Conservation (phyloP, 2,329 filamentous ascomycete genomes). For the Aspergillus hiratsukae region DNA sequence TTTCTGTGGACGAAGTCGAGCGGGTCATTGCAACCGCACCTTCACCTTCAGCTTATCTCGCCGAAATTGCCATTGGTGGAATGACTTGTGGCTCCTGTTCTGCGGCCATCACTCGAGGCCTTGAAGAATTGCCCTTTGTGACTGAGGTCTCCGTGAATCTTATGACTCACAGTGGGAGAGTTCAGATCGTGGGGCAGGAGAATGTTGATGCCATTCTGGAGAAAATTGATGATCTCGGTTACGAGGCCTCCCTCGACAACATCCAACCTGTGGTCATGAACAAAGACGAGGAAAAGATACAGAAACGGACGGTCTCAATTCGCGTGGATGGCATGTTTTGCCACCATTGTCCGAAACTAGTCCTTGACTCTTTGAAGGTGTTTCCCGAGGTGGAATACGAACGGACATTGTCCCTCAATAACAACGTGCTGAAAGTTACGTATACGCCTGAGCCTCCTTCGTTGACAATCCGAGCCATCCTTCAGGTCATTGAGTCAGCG, state of each 20-base stretch:
- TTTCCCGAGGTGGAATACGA: constrained; percentile 46
- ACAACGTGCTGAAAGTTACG: constrained; percentile 64
- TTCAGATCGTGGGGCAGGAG: constrained; percentile 47
- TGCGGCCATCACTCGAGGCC: constrained; percentile 43
- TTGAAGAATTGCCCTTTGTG: constrained; percentile 46
- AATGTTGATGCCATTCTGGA: constrained; percentile 44
- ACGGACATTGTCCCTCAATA: constrained; percentile 50
- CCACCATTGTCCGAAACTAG: constrained; percentile 59
- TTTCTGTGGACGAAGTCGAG: constrained; percentile 36
- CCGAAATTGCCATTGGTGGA: constrained; percentile 50
- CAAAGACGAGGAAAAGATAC: constrained; percentile 19
- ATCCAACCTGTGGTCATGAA: constrained; percentile 27
- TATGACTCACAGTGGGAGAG: constrained; percentile 46
- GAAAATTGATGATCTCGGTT: constrained; percentile 57
- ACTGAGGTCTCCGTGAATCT: constrained; percentile 48
- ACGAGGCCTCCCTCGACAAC: constrained; percentile 57
- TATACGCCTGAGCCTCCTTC: constrained; percentile 65
- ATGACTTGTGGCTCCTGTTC: constrained; percentile 58
- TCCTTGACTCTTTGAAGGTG: constrained; percentile 33
- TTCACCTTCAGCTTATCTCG: constrained; percentile 25
- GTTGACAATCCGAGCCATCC: constrained; percentile 72
- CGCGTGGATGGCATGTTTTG: constrained; percentile 70
- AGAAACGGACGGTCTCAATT: constrained; percentile 59
- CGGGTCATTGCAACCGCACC: constrained; percentile 7
- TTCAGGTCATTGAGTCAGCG: constrained; percentile 60